These are phyloP conservation scores for Pichia nakasei DNA, from an alignment of 805 yeast genomes.

Conservation along the genomic window DNA sequence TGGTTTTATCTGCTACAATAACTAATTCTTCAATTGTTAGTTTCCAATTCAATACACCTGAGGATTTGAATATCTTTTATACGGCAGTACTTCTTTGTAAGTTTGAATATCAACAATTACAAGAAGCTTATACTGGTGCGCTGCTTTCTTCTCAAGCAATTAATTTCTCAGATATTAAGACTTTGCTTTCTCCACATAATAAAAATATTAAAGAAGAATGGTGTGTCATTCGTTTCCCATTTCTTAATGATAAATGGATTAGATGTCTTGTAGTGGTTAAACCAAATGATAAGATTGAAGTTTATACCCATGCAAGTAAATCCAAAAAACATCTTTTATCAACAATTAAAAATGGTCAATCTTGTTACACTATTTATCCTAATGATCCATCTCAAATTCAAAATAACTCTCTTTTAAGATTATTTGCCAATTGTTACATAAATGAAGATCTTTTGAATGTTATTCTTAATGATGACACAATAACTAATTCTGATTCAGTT, in stretches of 20 bases:
- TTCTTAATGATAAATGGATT: constrained; percentile 50
- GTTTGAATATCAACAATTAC: constrained; percentile 47
- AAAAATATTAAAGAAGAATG: constrained; percentile 44
- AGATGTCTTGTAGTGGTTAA: constrained; percentile 43
- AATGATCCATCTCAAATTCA: constrained; percentile 50
- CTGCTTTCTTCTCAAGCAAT: constrained; percentile 50
- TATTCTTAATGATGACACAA: constrained; percentile 15
- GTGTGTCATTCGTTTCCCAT: constrained; percentile 55
- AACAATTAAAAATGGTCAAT: constrained; percentile 35
- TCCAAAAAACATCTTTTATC: constrained; percentile 44
- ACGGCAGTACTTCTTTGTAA: constrained; percentile 45
- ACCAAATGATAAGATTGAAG: constrained; percentile 40
- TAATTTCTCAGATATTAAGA: constrained; percentile 47
- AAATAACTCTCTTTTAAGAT: constrained; percentile 44
- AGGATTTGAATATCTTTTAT: constrained; percentile 26
- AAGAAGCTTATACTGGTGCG: constrained; percentile 60
- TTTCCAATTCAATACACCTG: constrained; percentile 19
- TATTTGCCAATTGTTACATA: constrained; percentile 45
- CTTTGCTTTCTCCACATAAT: constrained; percentile 44
- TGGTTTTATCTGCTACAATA: constrained; percentile 14
- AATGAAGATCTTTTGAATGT: constrained; percentile 26
- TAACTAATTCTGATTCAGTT: constrained; percentile 13
- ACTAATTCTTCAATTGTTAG: constrained; percentile 19
- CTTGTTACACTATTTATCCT: constrained; percentile 51
- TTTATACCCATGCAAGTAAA: constrained; percentile 41